Base-by-base conservation (phyloP, 805 yeast genomes). In the baker's yeast (Saccharomyces cerevisiae) region DNA sequence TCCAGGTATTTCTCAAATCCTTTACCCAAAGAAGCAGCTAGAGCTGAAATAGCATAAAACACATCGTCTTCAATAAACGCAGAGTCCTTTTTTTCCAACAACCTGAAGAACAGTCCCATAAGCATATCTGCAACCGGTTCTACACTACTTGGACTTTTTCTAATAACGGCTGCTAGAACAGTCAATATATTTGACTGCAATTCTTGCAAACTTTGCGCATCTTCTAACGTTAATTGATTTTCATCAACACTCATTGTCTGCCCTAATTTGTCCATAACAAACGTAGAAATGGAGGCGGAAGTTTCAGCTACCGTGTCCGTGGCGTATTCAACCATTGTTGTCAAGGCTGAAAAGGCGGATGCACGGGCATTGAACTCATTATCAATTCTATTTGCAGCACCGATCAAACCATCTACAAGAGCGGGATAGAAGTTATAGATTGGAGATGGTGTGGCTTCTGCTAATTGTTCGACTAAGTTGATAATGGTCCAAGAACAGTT, bases 401-500 rank as follows among this genome's bases (percentile, higher is more conserved):
- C 78, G 46, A 90, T 64, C 62, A 92, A 77, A 1, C 83, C 80
- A 43, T 89, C 90, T 24, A 89, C 81, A 52, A 94, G 73, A 14
- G 76, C 74, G 26, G 77, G 78, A 66, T 89, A 90, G 70, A 82
- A 92, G 57, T 77, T 84, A 28, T 96, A 86, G 74, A 94, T 77
- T 26, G 83, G 77, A 31, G 87, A 81, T 11, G 87, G 74, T 32
- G 74, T 70, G 11, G 60, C 55, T 41, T 64, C 68, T 11, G 78
- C 74, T 55, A 91, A 73, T 72, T 90, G 96, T 71, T 92, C 98
- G 28, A 88, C 79, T 59, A 94, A 76, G 70, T 94, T 94, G 72
- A 94, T 94, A 57, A 94, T 76, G 5, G 97, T 84, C 99, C 99
- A 94, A 71, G 98, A 89, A 73, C 97, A 89, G 75, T 94, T 94